Evolutionary conservation across 176 grass and related monocot genomes (phyloP).

Genomic region (Guadua angustifolia): DNA sequence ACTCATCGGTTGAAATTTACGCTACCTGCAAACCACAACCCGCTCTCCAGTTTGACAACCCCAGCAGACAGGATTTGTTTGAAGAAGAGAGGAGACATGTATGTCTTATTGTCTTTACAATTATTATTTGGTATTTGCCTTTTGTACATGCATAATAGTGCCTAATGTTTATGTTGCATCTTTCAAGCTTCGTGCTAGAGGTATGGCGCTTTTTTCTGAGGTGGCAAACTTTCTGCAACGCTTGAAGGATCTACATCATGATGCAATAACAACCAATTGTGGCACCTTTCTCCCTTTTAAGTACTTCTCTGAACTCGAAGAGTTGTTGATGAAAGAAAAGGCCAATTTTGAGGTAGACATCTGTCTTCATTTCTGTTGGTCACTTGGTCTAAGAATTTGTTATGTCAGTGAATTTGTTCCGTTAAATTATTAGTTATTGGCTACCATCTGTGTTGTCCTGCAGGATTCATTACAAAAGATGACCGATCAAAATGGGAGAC

Average conservation of each 20-base stretch:
- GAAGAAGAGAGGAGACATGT: slow-evolving; percentile 69
- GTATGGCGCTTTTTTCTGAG: slow-evolving; percentile 63
- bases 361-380: slow-evolving; percentile 27
- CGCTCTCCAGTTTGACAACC: slow-evolving; percentile 72
- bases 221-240: slow-evolving; percentile 61
- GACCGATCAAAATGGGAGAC: slow-evolving; percentile 51
- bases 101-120: slow-evolving; percentile 40
- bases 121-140: slow-evolving; percentile 34
- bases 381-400: neutral
- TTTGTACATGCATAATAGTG: slow-evolving; percentile 9
- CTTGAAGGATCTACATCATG: slow-evolving; percentile 64
- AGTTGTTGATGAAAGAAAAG: slow-evolving; percentile 75
- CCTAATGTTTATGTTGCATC: slow-evolving; percentile 43
- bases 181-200: slow-evolving; percentile 76
- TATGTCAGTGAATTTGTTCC: slow-evolving; percentile 30
- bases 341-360: slow-evolving; percentile 68
- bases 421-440: slow-evolving; percentile 42
- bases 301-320: slow-evolving; percentile 69
- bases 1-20: slow-evolving; percentile 91
- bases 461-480: slow-evolving; percentile 60
- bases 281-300: slow-evolving; percentile 49
- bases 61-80: slow-evolving; percentile 70
- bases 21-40: slow-evolving; percentile 85
- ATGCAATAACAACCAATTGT: slow-evolving; percentile 40
- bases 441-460: slow-evolving; percentile 34